phyloP scores from a whole-genome alignment of 352 stramenopile genomes.

The Phytophthora ramorum region DNA sequence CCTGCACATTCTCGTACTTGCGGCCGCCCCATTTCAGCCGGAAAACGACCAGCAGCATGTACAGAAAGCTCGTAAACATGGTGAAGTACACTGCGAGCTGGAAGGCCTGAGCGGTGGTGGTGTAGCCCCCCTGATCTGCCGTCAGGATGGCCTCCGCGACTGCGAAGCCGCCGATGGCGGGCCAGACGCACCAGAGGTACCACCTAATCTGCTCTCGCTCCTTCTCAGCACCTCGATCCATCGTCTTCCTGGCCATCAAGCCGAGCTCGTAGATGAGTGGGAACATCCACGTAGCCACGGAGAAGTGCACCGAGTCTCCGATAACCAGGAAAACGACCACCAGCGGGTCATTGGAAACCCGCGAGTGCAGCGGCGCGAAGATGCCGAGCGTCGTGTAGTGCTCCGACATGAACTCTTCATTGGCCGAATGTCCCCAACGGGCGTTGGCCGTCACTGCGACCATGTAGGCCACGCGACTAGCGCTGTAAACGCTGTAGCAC shows the following conservation, averaged over 20 bases:
- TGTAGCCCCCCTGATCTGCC: slow-evolving; percentile 43
- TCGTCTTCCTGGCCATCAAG: slow-evolving; percentile 46
- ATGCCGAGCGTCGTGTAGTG: slow-evolving; percentile 44
- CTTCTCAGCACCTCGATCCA: slow-evolving; percentile 50
- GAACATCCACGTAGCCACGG: slow-evolving; percentile 48
- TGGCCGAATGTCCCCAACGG: slow-evolving; percentile 8
- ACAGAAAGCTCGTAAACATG: slow-evolving; percentile 50
- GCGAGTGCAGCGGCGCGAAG: slow-evolving; percentile 41
- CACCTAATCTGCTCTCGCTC: slow-evolving; percentile 38
- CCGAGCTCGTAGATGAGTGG: slow-evolving; percentile 48
- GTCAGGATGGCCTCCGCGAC: slow-evolving; percentile 35
- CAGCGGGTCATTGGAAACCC: slow-evolving; percentile 23
- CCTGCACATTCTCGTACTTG: slow-evolving; percentile 66
- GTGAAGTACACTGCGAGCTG: slow-evolving; percentile 48
- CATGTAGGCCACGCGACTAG: slow-evolving; percentile 39
- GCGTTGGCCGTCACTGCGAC: slow-evolving; percentile 22
- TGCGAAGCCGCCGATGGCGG: slow-evolving; percentile 31
- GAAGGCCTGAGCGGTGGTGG: slow-evolving; percentile 42
- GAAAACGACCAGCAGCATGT: slow-evolving; percentile 44
- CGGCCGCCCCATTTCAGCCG: slow-evolving; percentile 53
- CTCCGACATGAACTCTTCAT: slow-evolving; percentile 27
- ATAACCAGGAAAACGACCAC: slow-evolving; percentile 37
- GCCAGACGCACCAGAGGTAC: slow-evolving; percentile 37
- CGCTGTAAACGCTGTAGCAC: slow-evolving; percentile 41
- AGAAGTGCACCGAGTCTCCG: slow-evolving; percentile 42